A percentile compares a stretch with the other conserved stretches of the same genome.
Evolutionary conservation across 306 rosid genomes (phyloP).

Genomic region (Trifolium repens): DNA sequence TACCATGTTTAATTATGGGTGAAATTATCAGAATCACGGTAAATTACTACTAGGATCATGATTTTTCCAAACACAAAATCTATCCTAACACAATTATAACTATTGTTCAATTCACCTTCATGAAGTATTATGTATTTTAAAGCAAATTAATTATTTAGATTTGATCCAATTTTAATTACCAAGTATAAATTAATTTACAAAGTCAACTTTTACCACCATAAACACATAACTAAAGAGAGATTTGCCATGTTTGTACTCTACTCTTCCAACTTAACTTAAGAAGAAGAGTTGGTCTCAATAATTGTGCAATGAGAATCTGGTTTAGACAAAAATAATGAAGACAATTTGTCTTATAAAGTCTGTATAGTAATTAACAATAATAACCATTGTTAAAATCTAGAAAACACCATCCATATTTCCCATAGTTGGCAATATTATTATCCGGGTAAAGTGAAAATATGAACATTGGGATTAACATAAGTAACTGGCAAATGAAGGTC

Average conservation of each 20-base stretch:
- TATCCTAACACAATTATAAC: too few relatives aligned
- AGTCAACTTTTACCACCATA: too few relatives aligned
- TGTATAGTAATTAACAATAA: constrained; percentile 12
- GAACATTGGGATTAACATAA: constrained; percentile 49
- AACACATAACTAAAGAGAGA: too few relatives aligned
- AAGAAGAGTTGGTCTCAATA: background rate
- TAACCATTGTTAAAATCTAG: constrained; percentile 25
- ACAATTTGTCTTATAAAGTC: constrained; percentile 12
- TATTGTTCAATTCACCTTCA: too few relatives aligned
- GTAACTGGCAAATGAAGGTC: constrained; percentile 78
- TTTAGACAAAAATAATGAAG: constrained; percentile 1
- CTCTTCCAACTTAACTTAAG: background rate
- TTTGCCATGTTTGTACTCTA: background rate
- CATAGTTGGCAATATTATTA: constrained; percentile 42
- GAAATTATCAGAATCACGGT: too few relatives aligned
- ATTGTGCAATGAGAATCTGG: constrained; percentile 3
- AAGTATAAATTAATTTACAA: too few relatives aligned
- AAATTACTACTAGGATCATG: too few relatives aligned
- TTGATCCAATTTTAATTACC: too few relatives aligned
- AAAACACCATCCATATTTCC: constrained; percentile 24
- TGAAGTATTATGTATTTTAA: too few relatives aligned
- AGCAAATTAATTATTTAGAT: too few relatives aligned
- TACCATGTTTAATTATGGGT: too few relatives aligned
- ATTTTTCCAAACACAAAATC: too few relatives aligned
- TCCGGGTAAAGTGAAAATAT: constrained; percentile 42